Percentiles rank a stretch among this genome's conserved stretches.
Conservation (phyloP, 306 rosid genomes). For the Casuarina equisetifolia region DNA sequence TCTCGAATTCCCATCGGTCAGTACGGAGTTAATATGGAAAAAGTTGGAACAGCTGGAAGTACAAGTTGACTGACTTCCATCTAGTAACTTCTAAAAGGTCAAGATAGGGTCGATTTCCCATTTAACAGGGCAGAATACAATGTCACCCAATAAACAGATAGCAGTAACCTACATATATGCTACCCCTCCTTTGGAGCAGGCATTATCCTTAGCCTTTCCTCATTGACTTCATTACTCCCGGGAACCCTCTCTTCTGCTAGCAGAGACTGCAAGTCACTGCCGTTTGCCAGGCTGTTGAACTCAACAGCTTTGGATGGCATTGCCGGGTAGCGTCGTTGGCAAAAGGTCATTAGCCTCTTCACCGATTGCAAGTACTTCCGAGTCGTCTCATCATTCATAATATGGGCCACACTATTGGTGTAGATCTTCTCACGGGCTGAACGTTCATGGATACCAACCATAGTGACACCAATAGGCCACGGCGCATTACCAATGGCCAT, state of each 20-base stretch:
- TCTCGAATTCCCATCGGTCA: too few species aligned
- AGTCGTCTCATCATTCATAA: conserved; percentile 97
- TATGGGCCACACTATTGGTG: conserved; percentile 97
- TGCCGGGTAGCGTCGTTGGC: conserved; percentile 94
- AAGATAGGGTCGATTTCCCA: too few species aligned
- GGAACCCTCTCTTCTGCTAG: conserved; percentile 74
- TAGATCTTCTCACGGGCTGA: conserved; percentile 99
- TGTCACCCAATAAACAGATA: conserved; percentile 6
- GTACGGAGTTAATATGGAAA: too few species aligned
- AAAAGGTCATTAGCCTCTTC: conserved; percentile 91
- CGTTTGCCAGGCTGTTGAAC: conserved; percentile 97
- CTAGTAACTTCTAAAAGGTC: too few species aligned
- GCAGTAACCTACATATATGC: neutral
- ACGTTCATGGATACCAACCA: conserved; percentile 99
- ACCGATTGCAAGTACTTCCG: conserved; percentile 91
- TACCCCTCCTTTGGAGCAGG: conserved; percentile 66
- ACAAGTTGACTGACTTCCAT: too few species aligned
- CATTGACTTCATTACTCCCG: conserved; percentile 45
- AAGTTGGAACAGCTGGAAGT: too few species aligned
- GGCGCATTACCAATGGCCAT: conserved; percentile 98
- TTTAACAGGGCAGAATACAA: neutral
- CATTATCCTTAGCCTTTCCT: conserved; percentile 80
- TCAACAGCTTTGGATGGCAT: conserved; percentile 99
- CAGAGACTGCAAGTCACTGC: conserved; percentile 95
- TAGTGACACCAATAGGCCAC: conserved; percentile 99